Evolutionary conservation across 2,329 filamentous ascomycete species (phyloP).

Genomic region (Lasiodiplodia gonubiensis): DNA sequence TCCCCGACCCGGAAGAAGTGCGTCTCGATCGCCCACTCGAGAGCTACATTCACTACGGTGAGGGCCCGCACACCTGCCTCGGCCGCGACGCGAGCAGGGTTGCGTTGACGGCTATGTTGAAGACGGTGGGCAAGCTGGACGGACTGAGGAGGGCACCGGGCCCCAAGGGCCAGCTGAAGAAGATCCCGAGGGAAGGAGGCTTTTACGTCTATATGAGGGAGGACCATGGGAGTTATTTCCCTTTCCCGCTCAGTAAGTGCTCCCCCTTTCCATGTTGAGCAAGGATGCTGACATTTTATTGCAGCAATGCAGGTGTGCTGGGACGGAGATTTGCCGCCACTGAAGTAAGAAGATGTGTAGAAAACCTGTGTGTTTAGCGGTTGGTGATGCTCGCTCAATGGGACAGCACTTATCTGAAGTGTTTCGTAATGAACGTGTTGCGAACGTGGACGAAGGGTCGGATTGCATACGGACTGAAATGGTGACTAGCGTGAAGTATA

Average conservation of each 20-base stretch:
- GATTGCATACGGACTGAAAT: no score
- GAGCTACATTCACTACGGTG: constrained; percentile 68
- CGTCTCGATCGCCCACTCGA: constrained; percentile 68
- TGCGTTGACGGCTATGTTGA: constrained; percentile 71
- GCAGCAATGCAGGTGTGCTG: constrained; percentile 34
- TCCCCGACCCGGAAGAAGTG: constrained; percentile 66
- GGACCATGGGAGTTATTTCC: constrained; percentile 34
- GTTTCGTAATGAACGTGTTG: no score
- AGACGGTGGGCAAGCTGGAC: constrained; percentile 65
- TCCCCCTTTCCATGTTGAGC: constrained; percentile 45
- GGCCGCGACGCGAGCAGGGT: constrained; percentile 66
- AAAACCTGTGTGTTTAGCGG: neutral
- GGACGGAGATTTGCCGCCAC: constrained; percentile 31
- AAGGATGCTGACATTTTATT: constrained; percentile 36
- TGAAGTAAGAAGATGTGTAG: neutral
- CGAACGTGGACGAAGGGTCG: no score
- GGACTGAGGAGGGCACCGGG: constrained; percentile 68
- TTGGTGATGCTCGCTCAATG: no score
- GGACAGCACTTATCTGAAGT: no score
- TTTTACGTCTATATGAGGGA: constrained; percentile 34
- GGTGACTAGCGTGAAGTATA: no score
- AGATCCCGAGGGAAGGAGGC: constrained; percentile 53
- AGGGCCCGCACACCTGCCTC: constrained; percentile 67
- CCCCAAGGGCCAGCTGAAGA: constrained; percentile 70
- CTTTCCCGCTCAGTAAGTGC: constrained; percentile 34